Percentiles rank a stretch among this genome's conserved stretches.
phyloP scores from a whole-genome alignment of 805 yeast species.

The Lipomyces orientalis region DNA sequence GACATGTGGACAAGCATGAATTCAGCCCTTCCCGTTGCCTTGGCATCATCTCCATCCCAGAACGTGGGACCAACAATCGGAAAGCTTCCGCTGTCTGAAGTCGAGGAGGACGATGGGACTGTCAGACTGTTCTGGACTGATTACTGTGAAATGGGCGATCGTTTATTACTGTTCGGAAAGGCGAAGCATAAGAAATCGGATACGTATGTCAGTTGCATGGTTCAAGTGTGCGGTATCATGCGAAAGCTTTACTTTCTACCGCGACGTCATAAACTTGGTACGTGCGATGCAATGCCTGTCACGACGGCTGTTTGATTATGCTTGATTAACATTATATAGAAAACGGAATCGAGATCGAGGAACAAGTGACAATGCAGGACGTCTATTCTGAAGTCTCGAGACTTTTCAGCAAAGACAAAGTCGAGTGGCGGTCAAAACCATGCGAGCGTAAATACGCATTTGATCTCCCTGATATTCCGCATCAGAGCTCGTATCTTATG shows the following conservation, averaged over 20 bases:
- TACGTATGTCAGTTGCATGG: conserved; percentile 70
- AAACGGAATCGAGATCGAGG: conserved; percentile 50
- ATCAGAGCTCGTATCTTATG: conserved; percentile 78
- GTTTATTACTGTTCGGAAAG: conserved; percentile 81
- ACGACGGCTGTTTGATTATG: not conserved
- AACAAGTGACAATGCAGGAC: conserved; percentile 60
- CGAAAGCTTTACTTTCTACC: conserved; percentile 84
- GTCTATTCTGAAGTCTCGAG: conserved; percentile 79
- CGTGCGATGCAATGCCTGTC: not conserved
- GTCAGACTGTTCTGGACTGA: conserved; percentile 90
- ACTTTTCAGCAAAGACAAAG: conserved; percentile 64
- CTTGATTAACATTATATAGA: not conserved
- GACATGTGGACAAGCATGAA: conserved; percentile 27
- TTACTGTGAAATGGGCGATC: conserved; percentile 74
- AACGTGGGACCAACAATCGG: conserved; percentile 17
- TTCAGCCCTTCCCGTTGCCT: conserved; percentile 16
- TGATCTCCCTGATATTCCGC: conserved; percentile 80
- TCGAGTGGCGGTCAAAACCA: conserved; percentile 71
- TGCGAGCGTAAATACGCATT: conserved; percentile 83
- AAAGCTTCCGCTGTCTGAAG: conserved; percentile 44
- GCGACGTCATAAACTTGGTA: conserved; percentile 48
- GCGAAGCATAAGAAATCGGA: conserved; percentile 55
- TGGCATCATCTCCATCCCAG: conserved; percentile 24
- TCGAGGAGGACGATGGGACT: conserved; percentile 51
- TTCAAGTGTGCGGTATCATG: conserved; percentile 70